Evolutionary conservation across 495 filamentous ascomycete genomes (phyloP).

Genomic region (Achaetomiella virescens): DNA sequence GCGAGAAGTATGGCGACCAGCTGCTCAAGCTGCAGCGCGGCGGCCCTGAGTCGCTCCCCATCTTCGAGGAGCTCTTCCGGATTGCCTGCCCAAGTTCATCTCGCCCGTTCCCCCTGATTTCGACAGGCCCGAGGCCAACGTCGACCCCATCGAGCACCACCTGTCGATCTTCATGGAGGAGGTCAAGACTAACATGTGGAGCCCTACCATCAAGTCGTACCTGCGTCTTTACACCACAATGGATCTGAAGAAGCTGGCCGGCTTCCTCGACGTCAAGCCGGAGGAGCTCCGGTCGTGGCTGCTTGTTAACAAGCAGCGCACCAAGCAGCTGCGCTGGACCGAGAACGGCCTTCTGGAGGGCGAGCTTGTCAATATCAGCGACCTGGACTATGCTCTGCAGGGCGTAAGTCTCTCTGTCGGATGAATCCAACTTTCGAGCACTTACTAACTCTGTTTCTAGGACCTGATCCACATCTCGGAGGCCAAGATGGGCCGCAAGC

Average conservation of each 20-base stretch:
- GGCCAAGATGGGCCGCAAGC: slow-evolving; percentile 91
- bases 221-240: slow-evolving; percentile 98
- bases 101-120: slow-evolving; percentile 95
- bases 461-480: slow-evolving; percentile 98
- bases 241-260: slow-evolving; percentile 96
- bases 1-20: slow-evolving; percentile 98
- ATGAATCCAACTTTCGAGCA: neutral
- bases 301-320: slow-evolving; percentile 96
- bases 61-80: slow-evolving; percentile 96
- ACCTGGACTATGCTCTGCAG: slow-evolving; percentile 95
- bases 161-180: slow-evolving; percentile 97
- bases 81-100: slow-evolving; percentile 97
- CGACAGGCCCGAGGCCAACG: slow-evolving; percentile 85
- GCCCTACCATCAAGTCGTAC: slow-evolving; percentile 93
- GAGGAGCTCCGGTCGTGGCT: slow-evolving; percentile 87
- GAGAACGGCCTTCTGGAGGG: slow-evolving; percentile 87
- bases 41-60: slow-evolving; percentile 85
- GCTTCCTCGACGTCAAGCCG: slow-evolving; percentile 89
- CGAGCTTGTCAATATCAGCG: slow-evolving; percentile 81
- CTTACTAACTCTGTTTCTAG: slow-evolving; percentile 34
- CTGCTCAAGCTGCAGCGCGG: slow-evolving; percentile 91
- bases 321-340: slow-evolving; percentile 89
- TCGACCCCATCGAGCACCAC: slow-evolving; percentile 97
- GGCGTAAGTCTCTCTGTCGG: slow-evolving; percentile 51
- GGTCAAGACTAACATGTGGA: slow-evolving; percentile 94